phyloP scores from a whole-genome alignment of 306 rosid genomes.

The Mimosa bimucronata region DNA sequence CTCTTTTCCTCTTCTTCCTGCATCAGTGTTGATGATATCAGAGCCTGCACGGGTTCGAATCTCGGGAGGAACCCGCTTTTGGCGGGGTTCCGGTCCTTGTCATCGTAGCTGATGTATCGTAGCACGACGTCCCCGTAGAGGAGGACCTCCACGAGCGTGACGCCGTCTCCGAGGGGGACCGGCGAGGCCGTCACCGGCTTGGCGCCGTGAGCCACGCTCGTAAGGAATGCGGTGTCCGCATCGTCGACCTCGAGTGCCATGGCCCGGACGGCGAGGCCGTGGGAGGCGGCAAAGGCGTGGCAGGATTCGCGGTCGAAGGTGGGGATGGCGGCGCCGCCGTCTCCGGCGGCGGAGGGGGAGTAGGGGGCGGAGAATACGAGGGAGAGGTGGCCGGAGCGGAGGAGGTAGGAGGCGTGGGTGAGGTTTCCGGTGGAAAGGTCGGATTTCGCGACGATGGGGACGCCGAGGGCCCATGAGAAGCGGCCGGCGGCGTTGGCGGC shows the following conservation, averaged over 20 bases:
- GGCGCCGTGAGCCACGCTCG: slow-evolving; percentile 70
- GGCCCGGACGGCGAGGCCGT: slow-evolving; percentile 86
- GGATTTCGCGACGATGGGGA: no score
- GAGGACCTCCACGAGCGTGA: slow-evolving; percentile 57
- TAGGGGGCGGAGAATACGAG: no score
- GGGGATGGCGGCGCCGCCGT: no score
- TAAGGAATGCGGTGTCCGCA: slow-evolving; percentile 63
- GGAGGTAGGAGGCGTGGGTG: no score
- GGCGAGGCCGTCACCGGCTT: slow-evolving; percentile 50
- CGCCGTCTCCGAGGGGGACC: slow-evolving; percentile 47
- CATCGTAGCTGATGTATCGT: slow-evolving; percentile 70
- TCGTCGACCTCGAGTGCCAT: slow-evolving; percentile 72
- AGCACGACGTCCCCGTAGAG: slow-evolving; percentile 91
- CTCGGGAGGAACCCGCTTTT: slow-evolving; percentile 81
- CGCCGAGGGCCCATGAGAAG: no score
- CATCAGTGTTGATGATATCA: no score
- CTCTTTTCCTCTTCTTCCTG: no score
- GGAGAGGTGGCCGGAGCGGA: no score
- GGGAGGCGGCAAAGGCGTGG: slow-evolving; percentile 58
- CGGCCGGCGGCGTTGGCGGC: no score
- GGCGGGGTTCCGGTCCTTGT: no score
- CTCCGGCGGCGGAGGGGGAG: no score
- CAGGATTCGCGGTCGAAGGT: slow-evolving; percentile 51
- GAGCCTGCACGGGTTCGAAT: slow-evolving; percentile 57
- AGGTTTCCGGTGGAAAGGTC: no score